These are phyloP conservation scores for Jacaranda mimosifolia DNA, from an alignment of 257 asterid genomes.

Conservation along the genomic window DNA sequence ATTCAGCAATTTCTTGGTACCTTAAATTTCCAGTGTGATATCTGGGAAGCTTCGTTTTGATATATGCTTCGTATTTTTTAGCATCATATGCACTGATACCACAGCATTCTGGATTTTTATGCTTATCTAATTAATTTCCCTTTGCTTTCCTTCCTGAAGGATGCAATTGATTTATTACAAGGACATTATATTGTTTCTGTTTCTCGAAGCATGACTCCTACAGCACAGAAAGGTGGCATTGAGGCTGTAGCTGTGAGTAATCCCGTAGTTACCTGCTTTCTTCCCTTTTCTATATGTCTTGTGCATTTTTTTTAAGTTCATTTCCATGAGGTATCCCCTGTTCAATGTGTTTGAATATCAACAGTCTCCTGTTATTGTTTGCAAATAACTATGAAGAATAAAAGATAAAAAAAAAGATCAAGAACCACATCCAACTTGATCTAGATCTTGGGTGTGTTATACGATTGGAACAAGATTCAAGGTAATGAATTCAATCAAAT, in stretches of 20 bases:
- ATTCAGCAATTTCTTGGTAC: conserved; percentile 18
- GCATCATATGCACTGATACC: neutral
- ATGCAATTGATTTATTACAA: conserved; percentile 88
- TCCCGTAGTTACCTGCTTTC: conserved; percentile 22
- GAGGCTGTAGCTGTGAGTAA: conserved; percentile 88
- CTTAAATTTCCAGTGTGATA: neutral
- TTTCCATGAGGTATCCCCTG: conserved; percentile 7
- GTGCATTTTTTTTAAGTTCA: conserved; percentile 21
- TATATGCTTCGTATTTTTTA: neutral
- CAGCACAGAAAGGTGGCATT: conserved; percentile 75
- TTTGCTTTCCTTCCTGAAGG: conserved; percentile 58
- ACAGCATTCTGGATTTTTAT: neutral
- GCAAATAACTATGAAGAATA: neutral
- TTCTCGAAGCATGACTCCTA: conserved; percentile 74
- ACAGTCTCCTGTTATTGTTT: neutral
- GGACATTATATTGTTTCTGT: conserved; percentile 89
- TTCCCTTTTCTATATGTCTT: conserved; percentile 7
- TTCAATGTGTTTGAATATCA: conserved; percentile 8
- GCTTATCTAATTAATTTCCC: conserved; percentile 27
- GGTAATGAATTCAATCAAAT: neutral
- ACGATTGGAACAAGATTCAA: conserved; percentile 6
- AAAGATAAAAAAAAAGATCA: neutral
- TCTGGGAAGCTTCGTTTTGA: conserved; percentile 7
- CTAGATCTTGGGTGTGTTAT: conserved; percentile 10
- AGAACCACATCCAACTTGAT: conserved; percentile 11